Base-by-base conservation (phyloP, 306 rosid species). In the Leucaena leucocephala region DNA sequence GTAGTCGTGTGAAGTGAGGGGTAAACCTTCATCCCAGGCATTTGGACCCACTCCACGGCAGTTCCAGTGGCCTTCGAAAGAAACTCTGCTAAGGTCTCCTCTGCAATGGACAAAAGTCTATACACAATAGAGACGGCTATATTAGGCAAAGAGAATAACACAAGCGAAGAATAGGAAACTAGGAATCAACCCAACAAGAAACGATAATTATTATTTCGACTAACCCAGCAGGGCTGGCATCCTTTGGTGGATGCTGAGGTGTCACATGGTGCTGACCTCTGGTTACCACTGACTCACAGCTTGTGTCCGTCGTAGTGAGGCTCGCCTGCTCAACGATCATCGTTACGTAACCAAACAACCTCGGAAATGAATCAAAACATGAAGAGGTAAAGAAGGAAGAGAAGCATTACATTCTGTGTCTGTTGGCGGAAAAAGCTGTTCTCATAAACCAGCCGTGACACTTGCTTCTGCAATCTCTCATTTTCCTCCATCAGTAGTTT, bases 1-100 rank as follows among this genome's bases (percentile, higher is more conserved):
- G 27, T 27, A 27, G 27, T 27, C 27, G 27, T 27, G 27, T 27
- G 68, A 72, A 82, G 66, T 9, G 21, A 44, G 85, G 10, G 72
- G 78, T 52, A 75, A 75, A 95, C 99, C 99, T 95, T 95, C 99
- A 95, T 95, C 89, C 99, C 99, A 84, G 99, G 99, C 97, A 95
- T 84, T 89, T 95, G 99, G 97, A 95, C 94, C 99, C 99, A 95
- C 97, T 95, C 99, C 73, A 95, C 98, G 79, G 99, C 99, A 85
- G 99, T 95, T 86, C 99, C 99, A 80, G 99, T 95, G 66, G 99
- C 99, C 97, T 95, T 95, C 54, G 99, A 95, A 69, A 95, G 95
- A 95, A 95, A 95, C 96, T 95, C 99, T 91, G 99, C 88, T 93
- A 95, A 93, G 86, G 99, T 95, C 86, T 95, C 99, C 88, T 95